These are phyloP conservation scores for Chaetomiaceae sp. DNA, from an alignment of 2,329 filamentous ascomycete species.

Conservation along the genomic window DNA sequence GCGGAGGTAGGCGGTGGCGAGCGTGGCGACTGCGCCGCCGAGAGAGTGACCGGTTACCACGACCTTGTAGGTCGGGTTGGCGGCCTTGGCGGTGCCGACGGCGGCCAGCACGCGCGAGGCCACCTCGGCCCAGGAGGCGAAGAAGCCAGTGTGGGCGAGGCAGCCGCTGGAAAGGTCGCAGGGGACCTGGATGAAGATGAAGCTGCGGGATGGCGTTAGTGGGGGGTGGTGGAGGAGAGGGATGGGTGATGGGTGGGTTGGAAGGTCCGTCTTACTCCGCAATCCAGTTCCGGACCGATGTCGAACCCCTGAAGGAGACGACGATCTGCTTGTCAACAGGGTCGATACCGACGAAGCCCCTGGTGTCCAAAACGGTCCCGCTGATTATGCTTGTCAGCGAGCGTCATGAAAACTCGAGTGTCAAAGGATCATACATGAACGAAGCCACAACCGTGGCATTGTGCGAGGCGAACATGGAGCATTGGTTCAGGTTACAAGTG, in stretches of 20 bases:
- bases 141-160: constrained; percentile 55
- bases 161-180: constrained; percentile 44
- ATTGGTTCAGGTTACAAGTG: constrained; percentile 33
- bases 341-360: constrained; percentile 51
- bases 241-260: constrained; percentile 13
- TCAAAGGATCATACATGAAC: constrained; percentile 34
- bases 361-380: constrained; percentile 31
- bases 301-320: constrained; percentile 56
- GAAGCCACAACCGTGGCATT: constrained; percentile 42
- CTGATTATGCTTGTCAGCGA: constrained; percentile 12
- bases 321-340: constrained; percentile 49
- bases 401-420: not conserved
- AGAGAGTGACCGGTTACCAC: constrained; percentile 65
- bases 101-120: constrained; percentile 38
- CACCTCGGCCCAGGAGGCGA: constrained; percentile 54
- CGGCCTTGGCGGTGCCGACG: constrained; percentile 40
- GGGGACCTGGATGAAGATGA: constrained; percentile 38
- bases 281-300: constrained; percentile 58
- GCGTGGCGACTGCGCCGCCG: constrained; percentile 59
- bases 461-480: constrained; percentile 41
- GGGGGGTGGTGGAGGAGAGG: constrained; percentile 26
- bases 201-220: constrained; percentile 23
- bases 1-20: constrained; percentile 56
- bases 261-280: constrained; percentile 38
- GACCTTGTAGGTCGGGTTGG: constrained; percentile 50